Evolutionary conservation across 257 asterid species (phyloP).

Genomic region (Nicotiana sylvestris): DNA sequence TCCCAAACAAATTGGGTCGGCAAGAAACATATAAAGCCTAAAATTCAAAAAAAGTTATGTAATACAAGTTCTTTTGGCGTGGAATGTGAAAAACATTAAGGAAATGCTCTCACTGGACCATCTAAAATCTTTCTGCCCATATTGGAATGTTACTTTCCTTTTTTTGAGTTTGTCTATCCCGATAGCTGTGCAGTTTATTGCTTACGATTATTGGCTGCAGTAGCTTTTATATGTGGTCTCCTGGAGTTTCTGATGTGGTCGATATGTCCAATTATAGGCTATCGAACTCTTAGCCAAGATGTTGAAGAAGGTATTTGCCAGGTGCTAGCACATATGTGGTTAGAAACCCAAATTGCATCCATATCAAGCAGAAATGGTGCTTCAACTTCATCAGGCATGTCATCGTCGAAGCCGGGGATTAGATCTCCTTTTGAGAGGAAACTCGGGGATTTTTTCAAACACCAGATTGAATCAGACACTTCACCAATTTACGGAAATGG

Average conservation of each 20-base stretch:
- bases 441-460: constrained; percentile 76
- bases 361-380: constrained; percentile 36
- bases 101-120: background rate
- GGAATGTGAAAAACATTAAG: background rate
- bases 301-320: constrained; percentile 98
- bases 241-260: background rate
- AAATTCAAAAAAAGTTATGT: background rate
- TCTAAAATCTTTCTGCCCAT: background rate
- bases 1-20: too few relatives aligned
- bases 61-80: background rate
- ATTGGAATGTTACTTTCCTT: background rate
- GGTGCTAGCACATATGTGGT: constrained; percentile 90
- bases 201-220: background rate
- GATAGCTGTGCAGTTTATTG: background rate
- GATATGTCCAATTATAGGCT: constrained; percentile 39
- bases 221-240: too few relatives aligned
- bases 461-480: constrained; percentile 84
- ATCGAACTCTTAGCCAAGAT: constrained; percentile 69
- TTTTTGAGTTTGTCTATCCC: background rate
- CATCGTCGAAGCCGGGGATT: constrained; percentile 31
- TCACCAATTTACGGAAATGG: constrained; percentile 89
- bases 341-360: constrained; percentile 64
- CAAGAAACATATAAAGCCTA: background rate
- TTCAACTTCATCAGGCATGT: constrained; percentile 37
- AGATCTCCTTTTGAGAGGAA: constrained; percentile 72